Evolutionary conservation across 1,284 basidiomycete species (phyloP).

Genomic region (Filobasidium uniguttulatum): DNA sequence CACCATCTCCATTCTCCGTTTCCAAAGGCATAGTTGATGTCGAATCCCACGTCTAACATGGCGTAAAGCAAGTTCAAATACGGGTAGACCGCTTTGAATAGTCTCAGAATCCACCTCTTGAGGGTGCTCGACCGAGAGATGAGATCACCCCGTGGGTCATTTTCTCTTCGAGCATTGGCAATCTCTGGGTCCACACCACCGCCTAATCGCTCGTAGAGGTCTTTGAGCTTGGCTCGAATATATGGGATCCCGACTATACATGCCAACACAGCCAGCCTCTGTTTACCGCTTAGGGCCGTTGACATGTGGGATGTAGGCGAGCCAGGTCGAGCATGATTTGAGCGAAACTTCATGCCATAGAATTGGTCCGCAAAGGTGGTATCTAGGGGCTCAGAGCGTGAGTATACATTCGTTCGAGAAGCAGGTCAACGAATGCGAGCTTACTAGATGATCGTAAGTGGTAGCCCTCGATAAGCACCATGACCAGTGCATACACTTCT

Average conservation of each 20-base stretch:
- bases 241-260: conserved; percentile 68
- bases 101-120: conserved; percentile 25
- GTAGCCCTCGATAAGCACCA: conserved; percentile 79
- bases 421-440: conserved; percentile 26
- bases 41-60: conserved; percentile 65
- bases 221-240: conserved; percentile 70
- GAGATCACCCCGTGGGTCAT: neutral
- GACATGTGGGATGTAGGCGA: conserved; percentile 13
- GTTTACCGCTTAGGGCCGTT: no score
- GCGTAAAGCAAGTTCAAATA: conserved; percentile 66
- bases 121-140: neutral
- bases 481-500: conserved; percentile 79
- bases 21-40: conserved; percentile 78
- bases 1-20: conserved; percentile 85
- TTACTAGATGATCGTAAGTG: conserved; percentile 72
- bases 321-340: neutral
- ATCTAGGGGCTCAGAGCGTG: conserved; percentile 39
- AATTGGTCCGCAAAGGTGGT: conserved; percentile 88
- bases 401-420: neutral
- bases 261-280: conserved; percentile 4
- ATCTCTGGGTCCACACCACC: conserved; percentile 59
- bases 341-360: conserved; percentile 68
- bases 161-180: neutral
- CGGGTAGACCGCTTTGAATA: conserved; percentile 64
- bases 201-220: conserved; percentile 79